Conservation (phyloP, 768 basidiomycete species). For the Naganishia vaughanmartiniae region DNA sequence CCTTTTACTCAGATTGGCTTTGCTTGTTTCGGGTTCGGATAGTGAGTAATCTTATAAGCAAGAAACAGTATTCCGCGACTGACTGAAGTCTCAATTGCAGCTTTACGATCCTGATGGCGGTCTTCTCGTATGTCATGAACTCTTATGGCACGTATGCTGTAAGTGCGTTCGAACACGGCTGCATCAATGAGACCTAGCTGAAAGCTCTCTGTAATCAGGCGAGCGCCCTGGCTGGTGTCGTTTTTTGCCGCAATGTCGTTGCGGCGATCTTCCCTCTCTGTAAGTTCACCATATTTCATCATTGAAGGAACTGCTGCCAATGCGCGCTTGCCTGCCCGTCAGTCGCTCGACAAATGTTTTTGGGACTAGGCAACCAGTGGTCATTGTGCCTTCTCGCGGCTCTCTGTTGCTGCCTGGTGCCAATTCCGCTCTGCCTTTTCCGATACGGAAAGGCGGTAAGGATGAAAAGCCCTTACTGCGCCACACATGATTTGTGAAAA, state of each 20-base stretch:
- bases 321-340: not conserved
- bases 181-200: not conserved
- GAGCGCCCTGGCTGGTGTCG: conserved; percentile 39
- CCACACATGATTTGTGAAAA: not conserved
- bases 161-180: not conserved
- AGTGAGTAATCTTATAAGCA: not conserved
- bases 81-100: not conserved
- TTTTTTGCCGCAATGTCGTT: conserved; percentile 40
- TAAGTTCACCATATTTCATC: conserved; percentile 24
- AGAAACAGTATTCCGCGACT: not conserved
- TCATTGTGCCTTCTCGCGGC: conserved; percentile 39
- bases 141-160: conserved; percentile 40
- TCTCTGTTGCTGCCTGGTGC: conserved; percentile 38
- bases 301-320: not conserved
- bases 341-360: conserved; percentile 43
- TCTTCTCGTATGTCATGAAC: conserved; percentile 42
- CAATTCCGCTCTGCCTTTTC: conserved; percentile 43
- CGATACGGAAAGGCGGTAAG: conserved; percentile 35
- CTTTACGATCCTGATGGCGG: conserved; percentile 40
- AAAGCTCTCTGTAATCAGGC: conserved; percentile 10
- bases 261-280: conserved; percentile 42
- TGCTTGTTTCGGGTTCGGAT: conserved; percentile 41
- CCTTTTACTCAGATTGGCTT: conserved; percentile 34
- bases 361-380: conserved; percentile 42
- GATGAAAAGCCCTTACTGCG: conserved; percentile 39